Percentiles rank a stretch among this genome's conserved stretches.
phyloP scores from a whole-genome alignment of 1,284 basidiomycete genomes.

The Pseudomicrostroma phylloplanum region DNA sequence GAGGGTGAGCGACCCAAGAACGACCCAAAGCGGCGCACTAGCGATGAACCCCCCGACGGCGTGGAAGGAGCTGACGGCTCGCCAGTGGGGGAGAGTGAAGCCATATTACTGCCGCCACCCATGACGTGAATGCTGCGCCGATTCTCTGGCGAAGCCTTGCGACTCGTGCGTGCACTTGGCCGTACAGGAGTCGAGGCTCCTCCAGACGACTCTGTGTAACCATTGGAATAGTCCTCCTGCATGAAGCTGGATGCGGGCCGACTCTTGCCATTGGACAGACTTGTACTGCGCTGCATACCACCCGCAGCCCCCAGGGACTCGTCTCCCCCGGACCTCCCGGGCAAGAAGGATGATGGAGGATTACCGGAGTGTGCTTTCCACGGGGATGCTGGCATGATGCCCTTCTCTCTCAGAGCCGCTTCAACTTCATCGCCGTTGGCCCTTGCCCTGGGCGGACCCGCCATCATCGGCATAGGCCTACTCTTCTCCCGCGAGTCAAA shows the following conservation, averaged over 20 bases:
- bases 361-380: neutral
- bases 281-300: neutral
- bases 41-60: constrained; percentile 16
- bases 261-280: neutral
- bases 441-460: constrained; percentile 42
- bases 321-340: neutral
- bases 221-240: no score
- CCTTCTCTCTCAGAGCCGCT: constrained; percentile 30
- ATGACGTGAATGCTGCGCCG: constrained; percentile 18
- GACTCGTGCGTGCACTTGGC: neutral
- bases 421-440: constrained; percentile 47
- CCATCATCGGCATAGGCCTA: constrained; percentile 39
- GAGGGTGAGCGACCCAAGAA: constrained; percentile 38
- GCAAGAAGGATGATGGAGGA: neutral
- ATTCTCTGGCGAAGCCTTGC: constrained; percentile 17
- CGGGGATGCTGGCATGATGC: neutral
- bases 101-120: constrained; percentile 8
- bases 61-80: neutral
- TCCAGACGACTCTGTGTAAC: no score
- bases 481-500: constrained; percentile 49
- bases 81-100: neutral
- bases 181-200: no score
- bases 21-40: constrained; percentile 40
- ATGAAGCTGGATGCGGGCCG: neutral
- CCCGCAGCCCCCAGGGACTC: neutral